Evolutionary conservation across 257 asterid species (phyloP).

Genomic region (Solanum okadae): DNA sequence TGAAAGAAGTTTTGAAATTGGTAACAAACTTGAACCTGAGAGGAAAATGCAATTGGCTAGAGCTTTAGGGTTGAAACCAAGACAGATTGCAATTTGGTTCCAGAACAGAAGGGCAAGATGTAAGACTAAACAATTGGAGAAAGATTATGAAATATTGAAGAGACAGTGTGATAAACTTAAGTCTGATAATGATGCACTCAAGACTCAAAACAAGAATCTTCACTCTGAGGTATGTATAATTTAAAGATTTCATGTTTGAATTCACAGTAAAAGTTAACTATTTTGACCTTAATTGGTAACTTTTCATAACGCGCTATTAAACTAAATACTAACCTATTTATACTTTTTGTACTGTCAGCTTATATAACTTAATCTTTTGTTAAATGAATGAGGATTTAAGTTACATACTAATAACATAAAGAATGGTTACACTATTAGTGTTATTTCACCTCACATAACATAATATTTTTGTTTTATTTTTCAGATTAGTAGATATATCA

Average conservation of each 20-base stretch:
- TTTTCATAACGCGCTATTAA: too few species aligned
- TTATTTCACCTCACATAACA: background rate
- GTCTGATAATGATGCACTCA: constrained; percentile 63
- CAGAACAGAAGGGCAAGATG: constrained; percentile 86
- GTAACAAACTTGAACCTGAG: constrained; percentile 74
- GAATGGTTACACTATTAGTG: background rate
- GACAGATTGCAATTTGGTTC: constrained; percentile 86
- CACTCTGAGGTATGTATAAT: constrained; percentile 45
- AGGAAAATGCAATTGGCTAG: constrained; percentile 73
- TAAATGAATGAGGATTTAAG: background rate
- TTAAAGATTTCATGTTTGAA: background rate
- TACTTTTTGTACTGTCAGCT: accelerated
- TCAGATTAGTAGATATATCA: background rate
- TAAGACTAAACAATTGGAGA: constrained; percentile 81
- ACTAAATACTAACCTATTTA: background rate
- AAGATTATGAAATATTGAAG: constrained; percentile 57
- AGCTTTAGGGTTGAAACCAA: constrained; percentile 66
- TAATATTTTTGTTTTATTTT: background rate
- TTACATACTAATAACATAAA: background rate
- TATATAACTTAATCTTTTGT: background rate
- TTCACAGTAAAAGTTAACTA: background rate
- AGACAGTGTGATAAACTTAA: constrained; percentile 53
- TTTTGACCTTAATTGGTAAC: background rate
- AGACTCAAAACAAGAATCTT: constrained; percentile 60
- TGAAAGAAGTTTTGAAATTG: constrained; percentile 73